Conservation (phyloP, 345 rosid genomes). For the Eucalyptus erythrocorys region DNA sequence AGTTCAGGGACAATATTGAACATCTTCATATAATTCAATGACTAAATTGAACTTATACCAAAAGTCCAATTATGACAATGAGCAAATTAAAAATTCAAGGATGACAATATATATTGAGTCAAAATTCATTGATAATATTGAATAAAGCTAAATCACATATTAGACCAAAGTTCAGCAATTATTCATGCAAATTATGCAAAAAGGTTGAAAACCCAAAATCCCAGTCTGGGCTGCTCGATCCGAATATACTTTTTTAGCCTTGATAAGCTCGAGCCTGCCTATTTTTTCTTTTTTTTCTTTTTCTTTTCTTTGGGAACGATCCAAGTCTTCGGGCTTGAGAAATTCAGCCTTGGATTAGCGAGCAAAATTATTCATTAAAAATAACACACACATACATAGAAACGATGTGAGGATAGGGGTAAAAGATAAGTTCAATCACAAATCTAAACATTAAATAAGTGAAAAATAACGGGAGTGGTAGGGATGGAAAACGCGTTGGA, state of each 20-base stretch:
- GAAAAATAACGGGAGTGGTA: neutral
- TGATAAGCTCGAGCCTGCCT: neutral
- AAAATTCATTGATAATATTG: too few species aligned
- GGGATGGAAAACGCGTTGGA: neutral
- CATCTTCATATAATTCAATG: rapidly evolving
- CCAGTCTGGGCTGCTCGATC: neutral
- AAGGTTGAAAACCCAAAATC: neutral
- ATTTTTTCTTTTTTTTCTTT: too few species aligned
- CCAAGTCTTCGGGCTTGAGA: neutral
- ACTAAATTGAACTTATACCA: too few species aligned
- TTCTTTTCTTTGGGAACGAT: neutral
- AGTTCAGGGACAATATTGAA: too few species aligned
- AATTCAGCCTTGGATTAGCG: neutral
- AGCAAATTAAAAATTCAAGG: too few species aligned
- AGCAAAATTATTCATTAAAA: neutral
- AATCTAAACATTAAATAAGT: neutral
- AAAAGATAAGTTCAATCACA: neutral
- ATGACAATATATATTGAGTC: rapidly evolving
- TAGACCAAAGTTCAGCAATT: neutral
- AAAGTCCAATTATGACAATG: too few species aligned
- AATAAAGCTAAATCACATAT: too few species aligned
- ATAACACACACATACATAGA: neutral
- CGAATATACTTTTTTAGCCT: neutral
- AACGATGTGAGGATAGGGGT: neutral
- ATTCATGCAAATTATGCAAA: too few species aligned